These are phyloP conservation scores for Sporothrix brunneoviolacea DNA, from an alignment of 2,329 filamentous ascomycete species.

Conservation along the genomic window DNA sequence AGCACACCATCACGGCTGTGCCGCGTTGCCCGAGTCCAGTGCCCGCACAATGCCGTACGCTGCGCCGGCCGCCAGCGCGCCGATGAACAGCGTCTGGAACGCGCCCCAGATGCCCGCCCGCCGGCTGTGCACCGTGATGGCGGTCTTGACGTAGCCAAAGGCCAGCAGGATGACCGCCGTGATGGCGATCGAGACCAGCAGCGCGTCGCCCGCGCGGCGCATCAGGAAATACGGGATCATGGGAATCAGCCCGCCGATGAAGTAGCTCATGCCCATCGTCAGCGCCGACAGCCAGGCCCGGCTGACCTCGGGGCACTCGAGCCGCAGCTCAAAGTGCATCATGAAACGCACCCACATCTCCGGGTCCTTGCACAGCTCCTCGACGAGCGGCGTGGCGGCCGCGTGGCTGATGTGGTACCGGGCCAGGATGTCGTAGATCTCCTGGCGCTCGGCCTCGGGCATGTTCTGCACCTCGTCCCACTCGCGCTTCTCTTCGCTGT, in stretches of 20 bases:
- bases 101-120: slow-evolving; percentile 51
- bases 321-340: slow-evolving; percentile 51
- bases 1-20: too few species aligned
- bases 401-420: slow-evolving; percentile 38
- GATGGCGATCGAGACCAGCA: slow-evolving; percentile 54
- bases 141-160: slow-evolving; percentile 62
- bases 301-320: slow-evolving; percentile 38
- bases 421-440: slow-evolving; percentile 41
- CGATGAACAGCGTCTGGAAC: slow-evolving; percentile 58
- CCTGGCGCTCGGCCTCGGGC: slow-evolving; percentile 39
- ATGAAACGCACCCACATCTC: slow-evolving; percentile 50
- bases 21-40: slow-evolving; percentile 40
- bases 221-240: slow-evolving; percentile 63
- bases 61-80: slow-evolving; percentile 58
- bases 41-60: slow-evolving; percentile 56
- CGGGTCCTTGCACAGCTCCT: slow-evolving; percentile 41
- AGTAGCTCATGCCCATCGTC: slow-evolving; percentile 63
- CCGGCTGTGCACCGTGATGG: slow-evolving; percentile 44
- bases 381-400: slow-evolving; percentile 39
- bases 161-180: slow-evolving; percentile 54
- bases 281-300: slow-evolving; percentile 50
- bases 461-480: slow-evolving; percentile 32
- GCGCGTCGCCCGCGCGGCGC: slow-evolving; percentile 35
- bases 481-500: slow-evolving; percentile 42
- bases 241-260: slow-evolving; percentile 64